Conservation (phyloP, 805 yeast genomes). For the Candida pini region DNA sequence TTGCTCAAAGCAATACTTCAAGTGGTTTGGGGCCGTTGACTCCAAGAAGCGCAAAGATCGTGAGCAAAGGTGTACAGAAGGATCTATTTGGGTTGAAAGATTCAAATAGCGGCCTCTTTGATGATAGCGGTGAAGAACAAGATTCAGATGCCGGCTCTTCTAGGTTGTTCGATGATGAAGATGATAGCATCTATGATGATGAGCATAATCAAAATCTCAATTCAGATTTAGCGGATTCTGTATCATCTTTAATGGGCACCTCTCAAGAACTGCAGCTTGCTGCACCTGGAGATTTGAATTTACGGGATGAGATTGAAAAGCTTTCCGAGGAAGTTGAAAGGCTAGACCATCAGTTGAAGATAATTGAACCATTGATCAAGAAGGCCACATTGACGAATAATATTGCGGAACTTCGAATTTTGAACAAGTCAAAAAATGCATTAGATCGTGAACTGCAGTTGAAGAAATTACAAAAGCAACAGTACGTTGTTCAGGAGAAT, state of each 20-base stretch:
- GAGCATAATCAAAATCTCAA: slow-evolving; percentile 11
- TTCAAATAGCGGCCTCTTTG: slow-evolving; percentile 16
- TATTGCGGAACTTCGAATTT: slow-evolving; percentile 57
- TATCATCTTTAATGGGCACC: slow-evolving; percentile 8
- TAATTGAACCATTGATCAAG: slow-evolving; percentile 59
- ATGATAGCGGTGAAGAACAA: slow-evolving; percentile 8
- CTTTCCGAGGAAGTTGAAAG: slow-evolving; percentile 52
- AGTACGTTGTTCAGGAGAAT: slow-evolving; percentile 74
- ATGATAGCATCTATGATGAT: slow-evolving; percentile 10
- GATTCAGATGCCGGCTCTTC: slow-evolving; percentile 24
- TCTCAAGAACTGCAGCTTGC: slow-evolving; percentile 39
- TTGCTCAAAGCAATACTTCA: slow-evolving; percentile 1
- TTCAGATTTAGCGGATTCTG: slow-evolving; percentile 9
- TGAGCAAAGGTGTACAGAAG: slow-evolving; percentile 26
- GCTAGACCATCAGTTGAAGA: slow-evolving; percentile 53
- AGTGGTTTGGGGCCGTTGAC: slow-evolving; percentile 10
- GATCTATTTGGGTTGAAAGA: slow-evolving; percentile 27
- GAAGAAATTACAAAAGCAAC: slow-evolving; percentile 73
- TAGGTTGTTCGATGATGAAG: slow-evolving; percentile 29
- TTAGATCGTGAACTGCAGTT: slow-evolving; percentile 66
- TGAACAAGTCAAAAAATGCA: slow-evolving; percentile 61
- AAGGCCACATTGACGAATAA: slow-evolving; percentile 87
- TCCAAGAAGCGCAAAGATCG: slow-evolving; percentile 19
- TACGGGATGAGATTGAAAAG: slow-evolving; percentile 61
- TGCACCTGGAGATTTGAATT: slow-evolving; percentile 62